A percentile compares a stretch with the other conserved stretches of the same genome.
These are phyloP conservation scores for Boletus rufocinnamomeus DNA, from an alignment of 768 basidiomycete genomes.

Conservation along the genomic window DNA sequence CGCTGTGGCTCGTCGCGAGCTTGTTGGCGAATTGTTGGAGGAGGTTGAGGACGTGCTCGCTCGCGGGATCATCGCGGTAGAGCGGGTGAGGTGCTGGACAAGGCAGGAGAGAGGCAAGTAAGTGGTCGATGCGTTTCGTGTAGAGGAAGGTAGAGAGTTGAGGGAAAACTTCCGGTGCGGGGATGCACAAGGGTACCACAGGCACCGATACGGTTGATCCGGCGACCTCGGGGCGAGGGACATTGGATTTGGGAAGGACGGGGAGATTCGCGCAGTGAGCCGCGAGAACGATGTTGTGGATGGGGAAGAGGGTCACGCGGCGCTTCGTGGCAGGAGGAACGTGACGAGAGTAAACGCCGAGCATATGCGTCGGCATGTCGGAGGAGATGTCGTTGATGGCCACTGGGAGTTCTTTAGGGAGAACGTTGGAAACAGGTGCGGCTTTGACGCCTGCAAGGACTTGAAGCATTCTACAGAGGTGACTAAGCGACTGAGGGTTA, in stretches of 20 bases:
- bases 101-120: conserved; percentile 67
- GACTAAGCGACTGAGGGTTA: conserved; percentile 9
- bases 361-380: conserved; percentile 36
- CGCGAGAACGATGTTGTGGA: conserved; percentile 40
- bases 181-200: conserved; percentile 68
- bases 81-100: conserved; percentile 29
- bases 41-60: conserved; percentile 8
- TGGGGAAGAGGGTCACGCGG: conserved; percentile 38
- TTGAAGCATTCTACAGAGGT: conserved; percentile 28
- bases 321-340: conserved; percentile 28
- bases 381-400: conserved; percentile 33
- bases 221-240: conserved; percentile 9
- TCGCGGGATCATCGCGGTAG: conserved; percentile 28
- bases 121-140: conserved; percentile 56
- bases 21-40: conserved; percentile 22
- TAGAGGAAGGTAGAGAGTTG: conserved; percentile 69
- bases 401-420: conserved; percentile 32
- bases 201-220: conserved; percentile 46
- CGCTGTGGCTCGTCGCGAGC: conserved; percentile 15
- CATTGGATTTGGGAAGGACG: conserved; percentile 17
- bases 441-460: conserved; percentile 34
- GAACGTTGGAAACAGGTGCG: conserved; percentile 18
- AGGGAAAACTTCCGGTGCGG: conserved; percentile 68
- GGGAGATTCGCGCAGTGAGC: conserved; percentile 35
- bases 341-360: conserved; percentile 32